Base-by-base conservation (phyloP, 1,284 basidiomycete genomes). In the Moesziomyces aphidis region DNA sequence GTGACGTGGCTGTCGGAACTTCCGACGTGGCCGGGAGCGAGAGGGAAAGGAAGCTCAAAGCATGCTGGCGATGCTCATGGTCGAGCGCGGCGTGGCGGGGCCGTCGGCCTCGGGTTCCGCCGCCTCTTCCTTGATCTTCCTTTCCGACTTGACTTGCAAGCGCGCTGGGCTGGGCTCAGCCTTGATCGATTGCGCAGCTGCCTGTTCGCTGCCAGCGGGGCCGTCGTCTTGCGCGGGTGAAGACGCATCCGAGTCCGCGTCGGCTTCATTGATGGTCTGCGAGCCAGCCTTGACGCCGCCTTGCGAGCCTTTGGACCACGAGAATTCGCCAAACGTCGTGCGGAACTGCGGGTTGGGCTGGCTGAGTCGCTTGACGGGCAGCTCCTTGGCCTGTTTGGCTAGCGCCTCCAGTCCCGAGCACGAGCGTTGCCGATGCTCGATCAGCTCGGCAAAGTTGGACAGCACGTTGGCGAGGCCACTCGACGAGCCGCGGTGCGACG, bases 11-110 rank as follows among this genome's bases (percentile, higher is more conserved):
- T 34, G 31, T 34, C 31, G 31, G 31, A 34, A 11, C 31, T 34
- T 34, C 31, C 31, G 31, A 34, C 31, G 31, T 13, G 31, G 13
- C 10, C 31, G 6, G 0, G 13, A 4, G 23, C 23, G 31, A 34
- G 13, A 34, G 13, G 11, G 19, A 43, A 34, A 15, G 5, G 8
- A 10, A 9, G 7, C 7, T 52, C 26, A 73, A 24, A 73, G 65
- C 65, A 73, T 65, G 47, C 61, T 61, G 19, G 71, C 65, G 49
- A 73, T 73, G 61, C 71, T 73, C 71, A 73, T 68, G 6, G 52
- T 55, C 2, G 62, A 68, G 8, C 62, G 46, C 17, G 65, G 61
- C 17, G 65, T 69, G 15, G 71, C 65, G 2, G 65, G 54, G 1
- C 51, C 58, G 17, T 64, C 61, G 15, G 43, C 45, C 1, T 70